Conservation (phyloP, 495 filamentous ascomycete species). For the Penicillium egyptiacum region DNA sequence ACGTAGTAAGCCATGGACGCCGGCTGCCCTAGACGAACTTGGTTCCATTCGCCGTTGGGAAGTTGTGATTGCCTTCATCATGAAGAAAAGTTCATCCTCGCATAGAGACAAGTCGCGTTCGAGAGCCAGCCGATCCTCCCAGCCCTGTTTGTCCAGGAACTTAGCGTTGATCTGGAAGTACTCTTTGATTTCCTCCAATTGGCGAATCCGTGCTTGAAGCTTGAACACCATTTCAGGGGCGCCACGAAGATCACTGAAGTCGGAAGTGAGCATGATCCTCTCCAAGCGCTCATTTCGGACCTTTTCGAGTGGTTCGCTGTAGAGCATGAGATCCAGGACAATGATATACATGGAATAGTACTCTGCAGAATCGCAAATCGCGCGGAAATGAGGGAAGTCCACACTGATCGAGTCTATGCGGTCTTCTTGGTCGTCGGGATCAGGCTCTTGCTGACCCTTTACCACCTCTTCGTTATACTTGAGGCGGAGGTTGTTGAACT, state of each 20-base stretch:
- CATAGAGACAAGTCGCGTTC: slow-evolving; percentile 85
- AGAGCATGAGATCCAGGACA: slow-evolving; percentile 88
- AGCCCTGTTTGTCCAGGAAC: slow-evolving; percentile 83
- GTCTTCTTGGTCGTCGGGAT: slow-evolving; percentile 57
- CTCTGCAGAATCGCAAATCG: slow-evolving; percentile 91
- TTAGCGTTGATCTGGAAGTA: slow-evolving; percentile 92
- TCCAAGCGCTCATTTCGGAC: slow-evolving; percentile 88
- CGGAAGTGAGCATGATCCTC: slow-evolving; percentile 99
- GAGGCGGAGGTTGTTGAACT: slow-evolving; percentile 93
- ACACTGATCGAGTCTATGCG: slow-evolving; percentile 95
- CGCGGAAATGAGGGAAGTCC: slow-evolving; percentile 88
- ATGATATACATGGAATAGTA: slow-evolving; percentile 99
- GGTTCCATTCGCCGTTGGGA: slow-evolving; percentile 82
- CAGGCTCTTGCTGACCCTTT: slow-evolving; percentile 50
- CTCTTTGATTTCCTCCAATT: slow-evolving; percentile 94
- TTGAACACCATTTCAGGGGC: slow-evolving; percentile 91
- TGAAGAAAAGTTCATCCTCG: slow-evolving; percentile 98
- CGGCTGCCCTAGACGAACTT: slow-evolving; percentile 63
- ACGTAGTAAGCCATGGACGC: slow-evolving; percentile 75
- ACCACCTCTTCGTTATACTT: slow-evolving; percentile 97
- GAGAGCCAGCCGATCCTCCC: slow-evolving; percentile 81
- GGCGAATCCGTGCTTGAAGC: slow-evolving; percentile 87
- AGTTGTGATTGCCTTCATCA: slow-evolving; percentile 99
- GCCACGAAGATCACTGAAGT: slow-evolving; percentile 95
- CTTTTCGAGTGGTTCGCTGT: slow-evolving; percentile 94